These are phyloP conservation scores for Paramecium pentaurelia DNA, from an alignment of 73 alveolate genomes.

Conservation along the genomic window DNA sequence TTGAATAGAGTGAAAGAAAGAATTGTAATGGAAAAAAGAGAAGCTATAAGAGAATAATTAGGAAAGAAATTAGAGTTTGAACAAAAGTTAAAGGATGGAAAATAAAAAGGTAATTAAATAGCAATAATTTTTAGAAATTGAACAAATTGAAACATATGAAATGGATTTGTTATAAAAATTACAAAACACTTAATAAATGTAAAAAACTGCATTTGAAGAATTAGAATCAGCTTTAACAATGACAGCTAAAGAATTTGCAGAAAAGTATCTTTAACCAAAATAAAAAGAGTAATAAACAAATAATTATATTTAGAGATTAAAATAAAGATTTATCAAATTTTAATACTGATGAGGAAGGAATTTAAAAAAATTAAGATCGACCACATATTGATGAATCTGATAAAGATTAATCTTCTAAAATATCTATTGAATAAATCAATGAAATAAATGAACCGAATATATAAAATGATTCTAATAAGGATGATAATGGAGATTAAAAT, in stretches of 20 bases:
- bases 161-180: slow-evolving; percentile 23
- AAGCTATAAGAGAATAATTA: neutral
- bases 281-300: neutral
- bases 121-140: slow-evolving; percentile 10
- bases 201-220: slow-evolving; percentile 56
- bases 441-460: neutral
- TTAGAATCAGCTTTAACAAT: slow-evolving; percentile 49
- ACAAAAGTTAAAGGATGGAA: neutral
- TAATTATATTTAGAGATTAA: neutral
- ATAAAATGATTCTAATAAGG: neutral
- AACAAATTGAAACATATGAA: slow-evolving; percentile 45
- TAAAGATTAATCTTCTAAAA: neutral
- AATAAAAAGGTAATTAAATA: neutral
- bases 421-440: slow-evolving; percentile 5
- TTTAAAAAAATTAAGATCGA: neutral
- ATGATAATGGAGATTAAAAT: neutral
- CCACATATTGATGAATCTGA: neutral
- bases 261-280: slow-evolving; percentile 43
- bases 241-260: slow-evolving; percentile 45
- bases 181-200: slow-evolving; percentile 46
- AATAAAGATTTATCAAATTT: neutral
- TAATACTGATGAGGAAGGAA: neutral
- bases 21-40: neutral
- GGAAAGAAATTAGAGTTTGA: neutral
- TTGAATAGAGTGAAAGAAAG: neutral